phyloP scores from a whole-genome alignment of 495 filamentous ascomycete genomes.

The Echria macrotheca region DNA sequence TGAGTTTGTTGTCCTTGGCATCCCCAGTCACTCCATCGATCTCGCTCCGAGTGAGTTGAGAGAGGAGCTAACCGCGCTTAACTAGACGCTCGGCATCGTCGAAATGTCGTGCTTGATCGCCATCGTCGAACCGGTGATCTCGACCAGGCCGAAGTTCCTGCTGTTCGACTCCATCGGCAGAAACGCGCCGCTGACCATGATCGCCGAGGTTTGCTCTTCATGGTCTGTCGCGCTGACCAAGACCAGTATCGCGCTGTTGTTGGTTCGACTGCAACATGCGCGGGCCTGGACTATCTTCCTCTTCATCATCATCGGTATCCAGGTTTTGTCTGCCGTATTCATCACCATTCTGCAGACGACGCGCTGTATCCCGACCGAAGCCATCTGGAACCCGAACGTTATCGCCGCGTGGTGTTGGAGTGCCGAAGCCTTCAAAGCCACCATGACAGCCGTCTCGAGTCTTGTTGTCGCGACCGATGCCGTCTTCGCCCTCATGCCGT shows the following conservation, averaged over 20 bases:
- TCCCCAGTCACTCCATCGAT: neutral
- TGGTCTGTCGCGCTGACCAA: conserved; percentile 11
- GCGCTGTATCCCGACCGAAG: conserved; percentile 7
- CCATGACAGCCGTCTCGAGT: conserved; percentile 5
- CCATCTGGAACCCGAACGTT: conserved; percentile 2
- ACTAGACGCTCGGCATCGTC: neutral
- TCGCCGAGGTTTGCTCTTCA: neutral
- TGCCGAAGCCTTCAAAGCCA: conserved; percentile 6
- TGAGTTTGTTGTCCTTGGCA: neutral
- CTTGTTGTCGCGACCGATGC: conserved; percentile 3
- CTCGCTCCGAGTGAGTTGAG: too few relatives aligned
- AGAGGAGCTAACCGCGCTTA: neutral
- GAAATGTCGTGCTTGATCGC: neutral
- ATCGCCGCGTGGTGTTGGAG: conserved; percentile 6
- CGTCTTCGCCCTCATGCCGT: conserved; percentile 8
- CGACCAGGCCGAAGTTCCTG: neutral
- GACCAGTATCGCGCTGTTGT: conserved; percentile 10
- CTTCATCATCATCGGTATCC: conserved; percentile 1
- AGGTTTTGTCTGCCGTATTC: conserved; percentile 6
- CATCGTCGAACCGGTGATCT: neutral
- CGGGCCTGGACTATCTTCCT: neutral
- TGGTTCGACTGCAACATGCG: conserved; percentile 2
- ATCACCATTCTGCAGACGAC: conserved; percentile 8
- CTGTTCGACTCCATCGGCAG: neutral
- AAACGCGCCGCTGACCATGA: conserved; percentile 1